Base-by-base conservation (phyloP, 106 monocot species). In the Phalaenopsis aphrodite region DNA sequence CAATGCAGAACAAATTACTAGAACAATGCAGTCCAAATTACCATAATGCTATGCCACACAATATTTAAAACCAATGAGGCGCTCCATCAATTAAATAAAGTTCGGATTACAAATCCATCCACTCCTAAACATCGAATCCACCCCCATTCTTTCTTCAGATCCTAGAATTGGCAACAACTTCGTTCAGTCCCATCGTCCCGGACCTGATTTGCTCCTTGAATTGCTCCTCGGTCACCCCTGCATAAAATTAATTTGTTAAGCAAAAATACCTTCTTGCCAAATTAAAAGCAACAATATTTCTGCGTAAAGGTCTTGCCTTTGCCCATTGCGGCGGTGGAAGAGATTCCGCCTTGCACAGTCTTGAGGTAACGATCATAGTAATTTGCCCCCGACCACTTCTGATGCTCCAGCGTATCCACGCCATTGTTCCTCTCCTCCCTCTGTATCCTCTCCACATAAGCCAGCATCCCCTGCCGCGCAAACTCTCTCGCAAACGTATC, bases 261-360 rank as follows among this genome's bases (percentile, higher is more conserved):
- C 21, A 36, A 30, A 24, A 36, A 5, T n/a, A 0, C 2, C 38
- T 47, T 77, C 2, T 41, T 7, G 0, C 38, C 18, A 49, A 42
- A 41, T 43, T 11, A 12, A 1, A 37, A 68, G n/a, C 9, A 0
- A 21, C 30, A 66, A 68, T 68, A 3, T 37, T 8, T 21, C 0
- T 2, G 0, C 14, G 3, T 12, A 39, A 17, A 8, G 6, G 41
- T 43, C 83, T 82, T 82, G 77, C 96, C 96, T 94, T 92, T 94
- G 81, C 90, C 96, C 96, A 96, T 96, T 84, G 93, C 96, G 5
- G 96, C 93, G 36, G 96, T 96, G 41, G 96, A 96, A 47, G 93
- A 90, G 76, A 96, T 94, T 30, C 96, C 96, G 30, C 96, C 96
- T 83, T 96, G 96, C 37, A 96, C 93, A 17, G 96, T 94, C 91